A percentile compares a stretch with the other conserved stretches of the same genome.
phyloP scores from a whole-genome alignment of 2,329 filamentous ascomycete species.

The Curvularia verruculosa region DNA sequence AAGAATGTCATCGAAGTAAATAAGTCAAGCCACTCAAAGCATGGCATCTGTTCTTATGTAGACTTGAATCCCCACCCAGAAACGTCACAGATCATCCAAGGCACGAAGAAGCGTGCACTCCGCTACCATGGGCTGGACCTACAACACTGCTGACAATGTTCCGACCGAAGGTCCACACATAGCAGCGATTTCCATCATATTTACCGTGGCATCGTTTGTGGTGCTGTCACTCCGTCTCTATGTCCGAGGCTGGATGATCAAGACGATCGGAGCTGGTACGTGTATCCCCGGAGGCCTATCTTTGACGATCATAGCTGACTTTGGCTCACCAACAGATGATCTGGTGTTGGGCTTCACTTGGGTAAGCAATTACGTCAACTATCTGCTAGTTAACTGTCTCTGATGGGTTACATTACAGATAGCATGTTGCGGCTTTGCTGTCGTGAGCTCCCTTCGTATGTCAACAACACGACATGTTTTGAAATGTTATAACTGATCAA shows the following conservation, averaged over 20 bases:
- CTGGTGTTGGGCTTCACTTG: conserved; percentile 18
- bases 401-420: conserved; percentile 11
- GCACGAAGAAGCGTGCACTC: neutral
- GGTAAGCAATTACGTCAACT: conserved; percentile 4
- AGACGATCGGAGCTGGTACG: conserved; percentile 21
- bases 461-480: neutral
- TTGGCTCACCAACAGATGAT: conserved; percentile 15
- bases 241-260: conserved; percentile 19
- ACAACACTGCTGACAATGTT: conserved; percentile 14
- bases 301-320: neutral
- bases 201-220: conserved; percentile 13
- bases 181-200: conserved; percentile 9
- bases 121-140: conserved; percentile 20
- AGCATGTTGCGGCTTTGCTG: conserved; percentile 21
- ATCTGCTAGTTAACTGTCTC: neutral
- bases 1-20: neutral
- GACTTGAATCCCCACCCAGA: neutral
- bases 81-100: neutral
- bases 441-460: conserved; percentile 20
- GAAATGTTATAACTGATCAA: neutral
- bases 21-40: neutral
- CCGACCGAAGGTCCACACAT: conserved; percentile 16
- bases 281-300: neutral
- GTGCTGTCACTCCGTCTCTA: conserved; percentile 19
- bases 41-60: neutral